Evolutionary conservation across 2,329 filamentous ascomycete species (phyloP), one percentile per base, ranked within the genome.

Genomic region (Hypoxylon rubiginosum): DNA sequence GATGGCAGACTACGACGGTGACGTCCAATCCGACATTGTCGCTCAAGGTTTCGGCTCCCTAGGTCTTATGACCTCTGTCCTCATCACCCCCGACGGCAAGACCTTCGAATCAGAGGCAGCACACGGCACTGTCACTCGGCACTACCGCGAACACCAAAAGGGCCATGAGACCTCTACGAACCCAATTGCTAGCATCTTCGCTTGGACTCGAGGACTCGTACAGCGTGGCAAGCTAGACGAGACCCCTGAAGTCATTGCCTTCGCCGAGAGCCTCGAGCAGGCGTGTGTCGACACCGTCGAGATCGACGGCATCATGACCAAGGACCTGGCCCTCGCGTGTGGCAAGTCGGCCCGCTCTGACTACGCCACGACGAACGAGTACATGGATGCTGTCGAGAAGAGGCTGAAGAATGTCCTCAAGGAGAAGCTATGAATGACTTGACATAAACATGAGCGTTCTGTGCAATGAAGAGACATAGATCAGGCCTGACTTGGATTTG

Each of bases 81-180:
- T 98, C 74, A 93, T 97, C 83, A 98, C 96, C 64, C 96, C 96
- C 60, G 93, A 97, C 81, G 96, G 96, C 80, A 93, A 96, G 85
- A 97, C 94, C 10, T 98, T 97, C 81, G 96, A 98, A 84, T 94
- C 94, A 64, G 96, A 98, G 86, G 96, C 96, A 70, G 96, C 96
- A 72, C 96, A 98, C 88, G 96, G 96, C 76, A 98, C 96, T 70
- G 96, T 99, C 72, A 99, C 96, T 58, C 93, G 96, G 77, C 96
- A 98, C 87, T 98, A 94, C 90, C 93, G 96, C 79, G 95, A 98
- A 86, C 92, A 98, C 88, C 96, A 98, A 84, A 97, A 97, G 87
- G 96, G 96, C 79, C 90, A 91, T 75, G 93, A 97, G 83, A 99
- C 96, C 61, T 97, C 94, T 48, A 99, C 96, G 73, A 98, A 99